These are phyloP conservation scores for Colletotrichum graminicola DNA, from an alignment of 2,329 filamentous ascomycete species.

Conservation along the genomic window DNA sequence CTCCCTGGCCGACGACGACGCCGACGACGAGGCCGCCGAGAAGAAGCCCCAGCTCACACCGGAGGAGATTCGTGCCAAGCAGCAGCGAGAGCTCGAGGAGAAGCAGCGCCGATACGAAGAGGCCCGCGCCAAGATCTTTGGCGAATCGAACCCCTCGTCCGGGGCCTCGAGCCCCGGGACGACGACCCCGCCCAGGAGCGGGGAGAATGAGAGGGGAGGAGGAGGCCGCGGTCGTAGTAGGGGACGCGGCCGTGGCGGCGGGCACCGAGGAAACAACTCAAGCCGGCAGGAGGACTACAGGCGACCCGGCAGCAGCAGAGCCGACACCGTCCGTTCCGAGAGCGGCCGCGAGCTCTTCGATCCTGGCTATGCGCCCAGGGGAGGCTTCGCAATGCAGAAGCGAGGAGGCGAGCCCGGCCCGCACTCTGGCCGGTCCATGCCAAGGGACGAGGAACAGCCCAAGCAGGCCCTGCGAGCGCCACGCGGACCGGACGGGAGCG, in stretches of 20 bases:
- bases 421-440: constrained; percentile 57
- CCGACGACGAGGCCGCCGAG: constrained; percentile 72
- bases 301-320: constrained; percentile 43
- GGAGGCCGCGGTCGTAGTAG: constrained; percentile 58
- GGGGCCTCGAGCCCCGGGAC: constrained; percentile 73
- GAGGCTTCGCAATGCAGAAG: constrained; percentile 63
- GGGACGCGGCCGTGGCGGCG: constrained; percentile 58
- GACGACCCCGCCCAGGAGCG: constrained; percentile 68
- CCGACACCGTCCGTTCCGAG: constrained; percentile 45
- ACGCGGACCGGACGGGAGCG: constrained; percentile 81
- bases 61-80: constrained; percentile 82
- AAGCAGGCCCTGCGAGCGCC: constrained; percentile 80
- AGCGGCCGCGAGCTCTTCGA: constrained; percentile 78
- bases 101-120: constrained; percentile 93
- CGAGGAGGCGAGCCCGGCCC: constrained; percentile 55
- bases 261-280: constrained; percentile 50
- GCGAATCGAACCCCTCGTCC: constrained; percentile 67
- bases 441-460: constrained; percentile 73
- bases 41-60: constrained; percentile 74
- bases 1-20: constrained; percentile 67
- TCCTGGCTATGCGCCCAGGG: constrained; percentile 76
- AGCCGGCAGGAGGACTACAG: constrained; percentile 49
- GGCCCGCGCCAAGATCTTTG: constrained; percentile 88
- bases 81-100: constrained; percentile 85
- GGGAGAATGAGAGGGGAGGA: constrained; percentile 51